Percentiles rank a stretch among this genome's conserved stretches.
Evolutionary conservation across 768 basidiomycete genomes (phyloP).

Genomic region (Lepiota brunneoincarnata): DNA sequence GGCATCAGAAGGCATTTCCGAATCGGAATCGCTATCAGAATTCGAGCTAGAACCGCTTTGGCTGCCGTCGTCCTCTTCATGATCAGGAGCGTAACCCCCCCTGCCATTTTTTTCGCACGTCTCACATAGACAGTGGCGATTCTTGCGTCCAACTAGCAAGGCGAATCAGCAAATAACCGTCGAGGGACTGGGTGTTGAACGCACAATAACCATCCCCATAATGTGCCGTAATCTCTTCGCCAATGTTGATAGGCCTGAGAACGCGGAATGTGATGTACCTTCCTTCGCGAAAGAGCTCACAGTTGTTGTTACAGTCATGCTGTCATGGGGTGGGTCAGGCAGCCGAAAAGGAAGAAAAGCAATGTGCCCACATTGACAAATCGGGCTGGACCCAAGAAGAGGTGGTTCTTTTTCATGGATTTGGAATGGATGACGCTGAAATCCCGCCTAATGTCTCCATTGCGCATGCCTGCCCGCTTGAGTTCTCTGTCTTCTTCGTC

Average conservation of each 20-base stretch:
- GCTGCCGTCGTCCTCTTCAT: constrained; percentile 45
- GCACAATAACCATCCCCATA: constrained; percentile 90
- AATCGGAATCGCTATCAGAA: constrained; percentile 50
- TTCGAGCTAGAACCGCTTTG: constrained; percentile 22
- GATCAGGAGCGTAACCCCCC: constrained; percentile 70
- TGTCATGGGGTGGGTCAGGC: constrained; percentile 29
- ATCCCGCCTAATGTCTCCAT: constrained; percentile 77
- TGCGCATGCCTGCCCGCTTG: constrained; percentile 75
- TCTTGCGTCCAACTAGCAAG: constrained; percentile 37
- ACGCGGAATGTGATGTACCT: constrained; percentile 88
- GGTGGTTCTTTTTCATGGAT: constrained; percentile 89
- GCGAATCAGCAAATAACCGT: constrained; percentile 11
- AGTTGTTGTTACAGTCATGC: constrained; percentile 92
- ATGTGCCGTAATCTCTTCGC: constrained; percentile 88
- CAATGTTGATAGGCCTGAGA: constrained; percentile 70
- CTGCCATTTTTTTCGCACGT: constrained; percentile 76
- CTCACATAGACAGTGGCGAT: constrained; percentile 70
- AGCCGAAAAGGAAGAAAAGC: constrained; percentile 20
- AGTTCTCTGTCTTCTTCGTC: constrained; percentile 85
- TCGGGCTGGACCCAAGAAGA: constrained; percentile 88
- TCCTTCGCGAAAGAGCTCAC: constrained; percentile 85
- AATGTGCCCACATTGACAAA: constrained; percentile 78
- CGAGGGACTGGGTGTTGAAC: constrained; percentile 27
- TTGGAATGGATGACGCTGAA: constrained; percentile 92
- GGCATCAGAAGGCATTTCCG: constrained; percentile 40